Percentiles rank a stretch among this genome's conserved stretches.
These are phyloP conservation scores for Phytophthora boehmeriae DNA, from an alignment of 352 stramenopile genomes.

Conservation along the genomic window DNA sequence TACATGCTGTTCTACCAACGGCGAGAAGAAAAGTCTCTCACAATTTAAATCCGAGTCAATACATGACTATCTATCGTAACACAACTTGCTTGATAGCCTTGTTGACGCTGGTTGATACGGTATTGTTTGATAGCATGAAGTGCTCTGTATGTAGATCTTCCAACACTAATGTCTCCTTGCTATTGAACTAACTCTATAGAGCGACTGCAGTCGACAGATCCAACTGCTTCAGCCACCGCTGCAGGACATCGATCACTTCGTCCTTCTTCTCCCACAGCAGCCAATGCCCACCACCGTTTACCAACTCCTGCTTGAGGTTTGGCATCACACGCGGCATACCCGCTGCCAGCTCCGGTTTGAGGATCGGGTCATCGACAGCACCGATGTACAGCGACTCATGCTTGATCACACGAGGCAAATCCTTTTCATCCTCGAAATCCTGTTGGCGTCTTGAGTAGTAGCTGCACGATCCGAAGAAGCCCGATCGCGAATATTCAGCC, in stretches of 20 bases:
- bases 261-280: conserved; percentile 60
- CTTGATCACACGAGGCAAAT: conserved; percentile 38
- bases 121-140: no score
- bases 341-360: conserved; percentile 52
- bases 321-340: conserved; percentile 57
- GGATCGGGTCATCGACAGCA: conserved; percentile 57
- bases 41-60: conserved; percentile 41
- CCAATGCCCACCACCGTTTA: conserved; percentile 60
- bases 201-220: conserved; percentile 5
- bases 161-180: no score
- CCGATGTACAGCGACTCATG: conserved; percentile 64
- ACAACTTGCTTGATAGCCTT: no score
- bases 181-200: conserved; percentile 9
- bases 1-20: conserved; percentile 86
- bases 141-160: no score
- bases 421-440: conserved; percentile 59
- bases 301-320: conserved; percentile 51
- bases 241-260: conserved; percentile 39
- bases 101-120: no score
- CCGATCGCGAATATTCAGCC: conserved; percentile 43
- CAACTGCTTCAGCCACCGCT: conserved; percentile 38
- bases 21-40: conserved; percentile 61
- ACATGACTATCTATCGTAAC: no score
- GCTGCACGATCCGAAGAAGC: conserved; percentile 61
- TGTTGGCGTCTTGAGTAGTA: conserved; percentile 57